Conservation (phyloP, 768 basidiomycete species). For the Mrakia frigida region DNA sequence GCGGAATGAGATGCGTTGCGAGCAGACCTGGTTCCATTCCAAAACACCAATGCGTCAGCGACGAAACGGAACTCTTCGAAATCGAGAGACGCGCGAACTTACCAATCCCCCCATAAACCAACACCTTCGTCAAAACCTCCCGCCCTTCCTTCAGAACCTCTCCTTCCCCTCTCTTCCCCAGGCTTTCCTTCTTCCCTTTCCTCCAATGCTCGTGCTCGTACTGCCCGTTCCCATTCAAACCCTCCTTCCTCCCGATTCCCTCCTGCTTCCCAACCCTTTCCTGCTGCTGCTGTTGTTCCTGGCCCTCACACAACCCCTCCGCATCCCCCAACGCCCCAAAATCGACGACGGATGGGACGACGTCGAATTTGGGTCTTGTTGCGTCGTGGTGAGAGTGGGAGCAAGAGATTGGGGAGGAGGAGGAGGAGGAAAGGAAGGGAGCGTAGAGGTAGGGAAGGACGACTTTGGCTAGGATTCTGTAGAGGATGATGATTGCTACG, state of each 20-base stretch:
- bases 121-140: conserved; percentile 22
- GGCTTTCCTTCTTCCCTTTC: not conserved
- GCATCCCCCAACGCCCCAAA: not conserved
- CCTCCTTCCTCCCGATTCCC: not conserved
- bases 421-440: conserved; percentile 1
- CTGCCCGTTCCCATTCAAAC: not conserved
- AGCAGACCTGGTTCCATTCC: conserved; percentile 2
- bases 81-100: not conserved
- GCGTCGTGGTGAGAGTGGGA: not conserved
- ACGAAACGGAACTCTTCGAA: too few relatives aligned
- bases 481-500: conserved; percentile 15
- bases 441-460: not conserved
- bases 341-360: conserved; percentile 20
- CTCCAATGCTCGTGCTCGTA: too few relatives aligned
- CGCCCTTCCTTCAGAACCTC: conserved; percentile 18
- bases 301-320: too few relatives aligned
- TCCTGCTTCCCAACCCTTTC: too few relatives aligned
- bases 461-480: conserved; percentile 21
- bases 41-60: too few relatives aligned
- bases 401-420: too few relatives aligned
- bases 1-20: conserved; percentile 7
- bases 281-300: too few relatives aligned
- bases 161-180: conserved; percentile 19
- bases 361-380: not conserved
- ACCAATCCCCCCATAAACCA: conserved; percentile 24